Evolutionary conservation across 208 protist genomes (phyloP), one percentile per base, ranked within the genome.

Genomic region (Vickermania ingenoplastis): DNA sequence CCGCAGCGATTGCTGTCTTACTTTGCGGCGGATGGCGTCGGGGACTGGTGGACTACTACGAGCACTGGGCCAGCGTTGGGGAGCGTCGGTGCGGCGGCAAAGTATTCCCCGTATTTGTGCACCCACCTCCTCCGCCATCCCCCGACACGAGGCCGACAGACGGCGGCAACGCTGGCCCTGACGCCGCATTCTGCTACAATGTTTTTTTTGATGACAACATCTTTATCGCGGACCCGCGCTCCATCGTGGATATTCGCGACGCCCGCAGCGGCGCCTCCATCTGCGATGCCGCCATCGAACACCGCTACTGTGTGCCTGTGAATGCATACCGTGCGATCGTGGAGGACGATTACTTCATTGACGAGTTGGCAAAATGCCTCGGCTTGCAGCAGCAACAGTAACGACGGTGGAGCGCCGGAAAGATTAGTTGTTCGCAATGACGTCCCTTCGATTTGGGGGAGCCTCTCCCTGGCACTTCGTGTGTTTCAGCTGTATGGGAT

Each of bases 121-220:
- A 7, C 23, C 59, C 23, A 4, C 22, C 22, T 2, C 41, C 23
- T 26, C 29, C 17, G 28, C 59, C 23, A 4, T 30, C 22, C 5
- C 41, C 23, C 31, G 23, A 3, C n/a, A 60, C 2, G 4, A 41
- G 26, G 25, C 29, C 21, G 57, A 57, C n/a, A n/a, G n/a, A n/a
- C n/a, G n/a, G n/a, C n/a, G n/a, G n/a, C n/a, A n/a, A n/a, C n/a
- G 59, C 60, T 71, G 0, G 67, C 69, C n/a, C n/a, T n/a, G n/a
- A n/a, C n/a, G 2, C 54, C 65, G 1, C 29, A 28, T 0, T 57
- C 3, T 22, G 63, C n/a, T 90, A 83, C 69, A 73, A 81, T 53
- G 69, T 90, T 0, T 95, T 95, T 52, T 95, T 92, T 58, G 89
- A 95, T 56, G 89, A 95, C 62, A 95, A 95, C 61, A 93, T 95